Base-by-base conservation (phyloP, 768 basidiomycete genomes). In the Rhizopogon rudus region DNA sequence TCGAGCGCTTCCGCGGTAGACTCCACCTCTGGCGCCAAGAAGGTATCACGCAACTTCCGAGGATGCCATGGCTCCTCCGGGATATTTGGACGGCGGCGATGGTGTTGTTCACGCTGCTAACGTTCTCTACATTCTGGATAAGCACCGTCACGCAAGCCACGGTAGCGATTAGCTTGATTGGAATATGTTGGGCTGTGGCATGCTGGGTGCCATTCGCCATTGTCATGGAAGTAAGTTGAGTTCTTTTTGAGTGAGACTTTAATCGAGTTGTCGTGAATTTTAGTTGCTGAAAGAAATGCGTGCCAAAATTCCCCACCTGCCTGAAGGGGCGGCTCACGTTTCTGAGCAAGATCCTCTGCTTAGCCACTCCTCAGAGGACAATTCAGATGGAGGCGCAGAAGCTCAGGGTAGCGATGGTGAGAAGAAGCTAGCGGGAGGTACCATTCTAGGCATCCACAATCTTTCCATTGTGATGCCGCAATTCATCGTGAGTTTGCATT, bases 201-300 rank as follows among this genome's bases (percentile, higher is more conserved):
- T 92, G 91, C 73, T 97, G 95, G 95, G 91, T 92, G 14, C 94
- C 94, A 2, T 97, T 97, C 61, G 90, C 94, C 17, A 93, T 97
- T 64, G 92, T 98, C 71, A 98, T 98, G 94, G 94, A 95, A 83
- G 93, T 83, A 59, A 49, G 80, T 62, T 4, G 28, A 89, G 78
- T 85, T 84, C 35, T 58, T 35, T 37, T n/a, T 45, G 9, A 22
- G 17, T 16, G 25, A 35, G 14, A 16, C 2, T 41, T 49, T 39
- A n/a, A 50, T 51, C 33, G 9, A 52, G 14, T 54, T 31, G 22
- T 16, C n/a, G 42, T 20, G 42, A 17, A 41, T 40, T 48, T 31
- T 57, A 92, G 87, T 79, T 87, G 57, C 72, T 93, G 57, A 91
- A 90, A 73, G 90, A 91, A 63, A 77, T 87, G 57, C 73, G 81